A percentile compares a stretch with the other conserved stretches of the same genome.
Conservation (phyloP, 164 flowering plant species). For the Chloranthus sessilifolius region DNA sequence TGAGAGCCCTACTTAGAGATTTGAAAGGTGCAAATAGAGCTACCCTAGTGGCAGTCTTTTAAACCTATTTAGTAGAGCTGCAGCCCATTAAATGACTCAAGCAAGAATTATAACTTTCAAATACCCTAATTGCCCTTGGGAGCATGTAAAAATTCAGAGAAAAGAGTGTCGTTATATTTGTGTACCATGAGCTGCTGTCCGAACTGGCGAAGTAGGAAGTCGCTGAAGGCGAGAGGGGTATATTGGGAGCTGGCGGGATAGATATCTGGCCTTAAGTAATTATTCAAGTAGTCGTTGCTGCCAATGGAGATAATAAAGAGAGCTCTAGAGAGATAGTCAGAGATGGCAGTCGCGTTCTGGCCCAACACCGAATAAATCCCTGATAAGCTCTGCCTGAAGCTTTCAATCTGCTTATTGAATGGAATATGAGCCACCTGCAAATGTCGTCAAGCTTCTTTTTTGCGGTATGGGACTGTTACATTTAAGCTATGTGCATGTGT, state of each 20-base stretch:
- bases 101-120: too few relatives aligned
- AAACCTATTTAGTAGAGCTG: too few relatives aligned
- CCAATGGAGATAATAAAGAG: constrained; percentile 12
- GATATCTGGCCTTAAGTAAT: constrained; percentile 10
- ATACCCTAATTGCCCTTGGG: too few relatives aligned
- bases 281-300: constrained; percentile 14
- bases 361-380: constrained; percentile 6
- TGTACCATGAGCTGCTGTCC: constrained; percentile 14
- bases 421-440: constrained; percentile 10
- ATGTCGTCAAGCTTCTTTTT: too few relatives aligned
- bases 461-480: too few relatives aligned
- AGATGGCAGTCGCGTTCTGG: constrained; percentile 1
- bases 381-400: constrained; percentile 6
- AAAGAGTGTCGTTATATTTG: too few relatives aligned
- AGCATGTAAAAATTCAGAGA: not conserved
- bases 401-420: constrained; percentile 7
- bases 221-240: constrained; percentile 15
- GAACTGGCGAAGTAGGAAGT: constrained; percentile 11
- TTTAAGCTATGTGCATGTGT: too few relatives aligned
- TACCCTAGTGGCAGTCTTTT: too few relatives aligned
- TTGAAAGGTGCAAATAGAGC: too few relatives aligned
- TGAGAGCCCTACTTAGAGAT: too few relatives aligned
- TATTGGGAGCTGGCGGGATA: constrained; percentile 9
- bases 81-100: too few relatives aligned
- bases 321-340: constrained; percentile 4